phyloP scores from a whole-genome alignment of 2,329 filamentous ascomycete genomes.

The Rhynchosporium secalis region DNA sequence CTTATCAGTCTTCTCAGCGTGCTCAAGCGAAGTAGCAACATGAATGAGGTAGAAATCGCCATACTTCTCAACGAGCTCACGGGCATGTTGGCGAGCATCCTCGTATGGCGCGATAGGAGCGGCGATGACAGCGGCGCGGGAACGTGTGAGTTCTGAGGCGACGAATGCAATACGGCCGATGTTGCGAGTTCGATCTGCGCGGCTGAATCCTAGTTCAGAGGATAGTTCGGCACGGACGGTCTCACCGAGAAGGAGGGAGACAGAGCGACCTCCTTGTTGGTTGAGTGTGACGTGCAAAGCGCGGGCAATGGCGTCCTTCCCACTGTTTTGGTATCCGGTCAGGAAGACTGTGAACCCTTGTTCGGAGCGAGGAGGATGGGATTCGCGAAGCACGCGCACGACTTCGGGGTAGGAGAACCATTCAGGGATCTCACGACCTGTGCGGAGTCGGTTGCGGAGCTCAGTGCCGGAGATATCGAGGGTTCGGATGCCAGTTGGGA shows the following conservation, averaged over 20 bases:
- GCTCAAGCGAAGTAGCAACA: constrained; percentile 88
- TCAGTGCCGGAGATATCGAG: constrained; percentile 87
- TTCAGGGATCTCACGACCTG: constrained; percentile 91
- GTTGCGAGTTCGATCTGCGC: constrained; percentile 90
- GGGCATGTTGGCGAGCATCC: constrained; percentile 70
- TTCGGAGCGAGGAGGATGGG: constrained; percentile 83
- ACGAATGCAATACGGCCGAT: constrained; percentile 96
- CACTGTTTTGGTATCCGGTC: constrained; percentile 93
- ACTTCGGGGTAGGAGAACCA: constrained; percentile 99
- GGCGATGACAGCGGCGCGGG: constrained; percentile 92
- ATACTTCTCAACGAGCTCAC: constrained; percentile 81
- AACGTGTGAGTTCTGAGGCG: constrained; percentile 87
- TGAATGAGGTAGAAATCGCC: constrained; percentile 95
- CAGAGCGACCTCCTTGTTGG: constrained; percentile 93
- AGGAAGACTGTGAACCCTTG: constrained; percentile 99
- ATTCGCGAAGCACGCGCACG: constrained; percentile 92
- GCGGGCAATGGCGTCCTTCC: constrained; percentile 95
- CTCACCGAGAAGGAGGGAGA: constrained; percentile 92
- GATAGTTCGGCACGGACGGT: constrained; percentile 92
- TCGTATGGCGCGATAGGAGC: constrained; percentile 96
- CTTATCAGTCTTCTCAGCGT: constrained; percentile 94
- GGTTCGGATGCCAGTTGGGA: constrained; percentile 78
- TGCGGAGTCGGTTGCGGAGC: constrained; percentile 86
- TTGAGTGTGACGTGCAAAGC: constrained; percentile 96
- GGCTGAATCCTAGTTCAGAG: constrained; percentile 91